Evolutionary conservation across 129 eudicot species (phyloP), one percentile per base, ranked within the genome.

Genomic region (Cynara cardunculus): DNA sequence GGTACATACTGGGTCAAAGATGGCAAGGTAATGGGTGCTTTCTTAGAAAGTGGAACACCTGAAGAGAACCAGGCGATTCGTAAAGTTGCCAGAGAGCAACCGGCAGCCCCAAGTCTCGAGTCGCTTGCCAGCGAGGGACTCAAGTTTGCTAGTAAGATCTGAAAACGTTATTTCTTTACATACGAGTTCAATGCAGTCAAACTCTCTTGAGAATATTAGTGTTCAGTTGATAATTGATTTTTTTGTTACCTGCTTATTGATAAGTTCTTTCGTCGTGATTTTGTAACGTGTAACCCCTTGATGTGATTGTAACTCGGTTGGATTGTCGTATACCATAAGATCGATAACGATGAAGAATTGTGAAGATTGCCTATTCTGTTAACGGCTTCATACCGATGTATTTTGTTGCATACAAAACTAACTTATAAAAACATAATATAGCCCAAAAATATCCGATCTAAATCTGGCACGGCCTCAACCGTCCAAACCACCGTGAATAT

Each of bases 1-100:
- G 97, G 97, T 70, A 10, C 89, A 6, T 92, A 88, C 65, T 92
- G 97, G 97, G 78, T 92, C 69, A 90, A 92, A 82, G 93, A 88
- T 30, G 89, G 96, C 14, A 92, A 88, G 66, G 88, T 92, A 5
- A 86, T 92, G 18, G 97, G 94, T 25, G 92, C 81, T 16, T 89
- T 90, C 72, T 79, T 92, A 73, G 94, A 92, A 85, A 75, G 92
- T 25, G 97, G 94, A 16, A 86, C 89, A 13, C 88, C 96, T 0
- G 97, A 90, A 80, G 97, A 90, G 68, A 92, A 92, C 85, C 84
- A 88, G 76, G 91, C 97, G 16, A 87, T 90, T 5, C 87, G 89
- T 24, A 90, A 82, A 27, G 90, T 92, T 12, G 97, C 96, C 3
- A 87, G 75, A 85, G 62, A 75, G 19, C 95, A 90, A 83, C 95